These are phyloP conservation scores for Edaphochlamys debaryana DNA, from an alignment of 139 green algal genomes.

Conservation along the genomic window DNA sequence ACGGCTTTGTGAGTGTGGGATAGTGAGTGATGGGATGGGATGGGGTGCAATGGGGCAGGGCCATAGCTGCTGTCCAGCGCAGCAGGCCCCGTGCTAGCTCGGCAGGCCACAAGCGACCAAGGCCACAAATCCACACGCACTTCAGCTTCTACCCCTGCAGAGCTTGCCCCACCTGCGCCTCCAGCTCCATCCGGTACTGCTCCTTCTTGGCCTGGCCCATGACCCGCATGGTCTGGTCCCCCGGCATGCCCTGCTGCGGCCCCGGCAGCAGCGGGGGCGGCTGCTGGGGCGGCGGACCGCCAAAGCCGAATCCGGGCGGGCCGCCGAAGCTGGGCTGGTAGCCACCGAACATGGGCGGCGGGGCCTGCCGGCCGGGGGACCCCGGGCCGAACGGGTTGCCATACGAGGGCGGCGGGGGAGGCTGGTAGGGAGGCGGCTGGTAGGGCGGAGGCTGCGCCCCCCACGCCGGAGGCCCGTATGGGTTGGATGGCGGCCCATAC, in stretches of 20 bases:
- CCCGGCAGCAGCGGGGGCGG: constrained; percentile 19
- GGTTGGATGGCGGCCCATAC: no score
- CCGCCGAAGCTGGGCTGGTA: not conserved
- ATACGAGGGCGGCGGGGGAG: not conserved
- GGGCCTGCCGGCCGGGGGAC: not conserved
- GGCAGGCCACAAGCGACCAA: no score
- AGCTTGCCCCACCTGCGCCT: constrained; percentile 24
- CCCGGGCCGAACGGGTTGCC: not conserved
- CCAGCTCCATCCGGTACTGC: constrained; percentile 46
- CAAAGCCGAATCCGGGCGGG: not conserved
- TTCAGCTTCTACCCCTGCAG: no score
- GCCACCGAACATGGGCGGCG: not conserved
- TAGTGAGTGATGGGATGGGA: no score
- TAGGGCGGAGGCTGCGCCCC: constrained; percentile 13
- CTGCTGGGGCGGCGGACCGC: not conserved
- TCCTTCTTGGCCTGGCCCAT: constrained; percentile 31
- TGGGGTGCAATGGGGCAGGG: no score
- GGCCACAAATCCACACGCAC: no score
- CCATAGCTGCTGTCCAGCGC: no score
- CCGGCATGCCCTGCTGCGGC: not conserved
- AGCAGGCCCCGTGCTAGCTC: no score
- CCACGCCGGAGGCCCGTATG: not conserved
- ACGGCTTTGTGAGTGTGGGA: no score
- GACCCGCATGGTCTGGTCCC: constrained; percentile 14
- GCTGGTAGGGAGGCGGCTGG: constrained; percentile 6